Base-by-base conservation (phyloP, 169 alveolate genomes). In the Plasmodium gaboni region DNA sequence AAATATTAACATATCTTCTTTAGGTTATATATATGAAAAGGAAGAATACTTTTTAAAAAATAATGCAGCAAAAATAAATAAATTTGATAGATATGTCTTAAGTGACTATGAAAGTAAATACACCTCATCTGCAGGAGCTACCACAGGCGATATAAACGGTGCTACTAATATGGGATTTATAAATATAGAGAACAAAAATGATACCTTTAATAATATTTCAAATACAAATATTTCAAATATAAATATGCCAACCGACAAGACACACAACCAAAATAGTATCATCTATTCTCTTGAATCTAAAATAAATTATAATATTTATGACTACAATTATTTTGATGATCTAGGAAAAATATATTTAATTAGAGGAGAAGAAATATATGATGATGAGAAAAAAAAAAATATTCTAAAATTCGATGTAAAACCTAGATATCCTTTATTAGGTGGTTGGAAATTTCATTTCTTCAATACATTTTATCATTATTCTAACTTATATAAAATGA, bases 371-470 rank as follows among this genome's bases (percentile, higher is more conserved):
- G 90, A 80, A 67, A 38, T 80, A 3, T 80, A 67, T 67, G 80
- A 80, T 80, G n/a, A 32, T 17, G 19, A 80, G 53, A 67, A 67
- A 46, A 61, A 53, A 67, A 67, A 64, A 12, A 51, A 46, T 46
- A 57, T 51, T 55, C 17, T 80, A 50, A 57, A 53, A 44, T 80
- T 80, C 64, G 78, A 80, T 60, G 5, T 92, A n/a, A 38, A 74
- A 26, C 95, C 95, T 26, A 92, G 95, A 59, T 93, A 71, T 26
- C 95, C 95, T 55, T 69, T 93, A 57, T 60, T 93, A 17, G 94
- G 95, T 1, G 92, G 92, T 2, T 93, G 95, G 95, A 89, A 74
- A 70, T 38, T 88, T 22, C 80, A 80, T 26, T 80, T 80, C 42
- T 80, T n/a, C 50, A 80, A 80, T 28, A 15, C 80, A 5, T 80